Percentiles rank a stretch among this genome's conserved stretches.
phyloP scores from a whole-genome alignment of 176 grass and related monocot species.

The Thinopyrum elongatum region DNA sequence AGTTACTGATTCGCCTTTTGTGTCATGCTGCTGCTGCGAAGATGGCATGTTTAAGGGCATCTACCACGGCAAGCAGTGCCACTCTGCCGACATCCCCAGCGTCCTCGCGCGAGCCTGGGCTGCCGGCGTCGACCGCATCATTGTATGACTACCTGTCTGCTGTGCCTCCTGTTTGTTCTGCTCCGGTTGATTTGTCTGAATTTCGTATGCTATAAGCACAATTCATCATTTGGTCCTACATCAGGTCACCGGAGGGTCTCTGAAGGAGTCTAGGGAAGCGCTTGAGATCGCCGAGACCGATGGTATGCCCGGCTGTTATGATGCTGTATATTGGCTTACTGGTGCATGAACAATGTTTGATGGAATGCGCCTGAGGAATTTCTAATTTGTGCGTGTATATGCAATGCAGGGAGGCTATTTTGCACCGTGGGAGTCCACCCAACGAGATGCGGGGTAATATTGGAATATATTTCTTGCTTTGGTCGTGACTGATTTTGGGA shows the following conservation, averaged over 20 bases:
- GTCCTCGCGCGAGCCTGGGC: constrained; percentile 84
- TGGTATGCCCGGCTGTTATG: constrained; percentile 37
- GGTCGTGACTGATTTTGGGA: neutral
- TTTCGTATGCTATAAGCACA: neutral
- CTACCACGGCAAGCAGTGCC: constrained; percentile 88
- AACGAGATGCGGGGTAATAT: constrained; percentile 82
- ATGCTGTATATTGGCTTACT: neutral
- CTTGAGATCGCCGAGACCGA: constrained; percentile 82
- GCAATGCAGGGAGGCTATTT: constrained; percentile 71
- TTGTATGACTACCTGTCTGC: constrained; percentile 31
- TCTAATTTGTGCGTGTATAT: neutral
- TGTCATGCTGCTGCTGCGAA: constrained; percentile 12
- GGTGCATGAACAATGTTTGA: constrained; percentile 42
- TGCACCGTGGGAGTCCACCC: constrained; percentile 95
- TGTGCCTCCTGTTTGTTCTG: neutral
- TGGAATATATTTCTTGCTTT: neutral
- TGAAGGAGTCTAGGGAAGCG: constrained; percentile 89
- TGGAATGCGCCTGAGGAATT: constrained; percentile 33
- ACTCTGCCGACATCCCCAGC: constrained; percentile 67
- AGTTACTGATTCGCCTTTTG: neutral
- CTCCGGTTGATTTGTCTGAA: neutral
- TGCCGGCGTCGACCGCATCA: constrained; percentile 85
- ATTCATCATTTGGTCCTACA: neutral
- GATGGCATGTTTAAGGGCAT: constrained; percentile 98
- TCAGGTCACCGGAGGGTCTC: constrained; percentile 86